Evolutionary conservation across 2,329 filamentous ascomycete genomes (phyloP), one percentile per base, ranked within the genome.

Genomic region (Monosporascus ibericus): DNA sequence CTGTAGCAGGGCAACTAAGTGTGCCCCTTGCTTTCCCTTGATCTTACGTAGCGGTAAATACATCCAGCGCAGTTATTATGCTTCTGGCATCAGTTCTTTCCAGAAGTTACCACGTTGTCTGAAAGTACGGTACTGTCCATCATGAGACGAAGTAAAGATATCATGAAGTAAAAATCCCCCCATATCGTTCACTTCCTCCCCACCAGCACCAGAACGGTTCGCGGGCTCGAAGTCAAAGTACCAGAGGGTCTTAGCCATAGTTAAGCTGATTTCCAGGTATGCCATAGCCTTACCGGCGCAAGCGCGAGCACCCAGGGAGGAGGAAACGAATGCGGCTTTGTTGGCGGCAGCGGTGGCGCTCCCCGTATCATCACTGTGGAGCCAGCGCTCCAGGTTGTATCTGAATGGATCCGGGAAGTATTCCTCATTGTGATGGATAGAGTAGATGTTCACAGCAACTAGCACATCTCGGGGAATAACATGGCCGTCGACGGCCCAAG

Each of bases 251-350:
- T 71, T 60, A 34, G 72, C 73, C 20, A 75, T 68, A 1, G 69
- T 70, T 2, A 74, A 58, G 6, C 65, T 68, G 56, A 75, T 56
- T 60, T 75, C 73, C 49, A 72, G 68, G 53, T 74, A 70, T n/a
- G 72, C 72, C n/a, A 75, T 59, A 2, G 68, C 64, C 65, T 76
- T 77, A 0, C 75, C 76, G 48, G 78, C 73, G 59, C 76, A 79
- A 5, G 72, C 72, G 5, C 75, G 59, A 1, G 73, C n/a, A n/a
- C 42, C 24, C 0, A 15, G 5, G 14, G 24, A 46, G 17, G 30
- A 46, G 24, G 42, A 24, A 70, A 0, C 76, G 76, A 48, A 76
- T 69, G n/a, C 68, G 37, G 34, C 52, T 7, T 58, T 46, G 57
- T 42, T 58, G 57, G 52, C 64, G 67, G 9, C 57, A 11, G 25